phyloP scores from a whole-genome alignment of 176 grass and related monocot genomes.

The Juncus inflexus region DNA sequence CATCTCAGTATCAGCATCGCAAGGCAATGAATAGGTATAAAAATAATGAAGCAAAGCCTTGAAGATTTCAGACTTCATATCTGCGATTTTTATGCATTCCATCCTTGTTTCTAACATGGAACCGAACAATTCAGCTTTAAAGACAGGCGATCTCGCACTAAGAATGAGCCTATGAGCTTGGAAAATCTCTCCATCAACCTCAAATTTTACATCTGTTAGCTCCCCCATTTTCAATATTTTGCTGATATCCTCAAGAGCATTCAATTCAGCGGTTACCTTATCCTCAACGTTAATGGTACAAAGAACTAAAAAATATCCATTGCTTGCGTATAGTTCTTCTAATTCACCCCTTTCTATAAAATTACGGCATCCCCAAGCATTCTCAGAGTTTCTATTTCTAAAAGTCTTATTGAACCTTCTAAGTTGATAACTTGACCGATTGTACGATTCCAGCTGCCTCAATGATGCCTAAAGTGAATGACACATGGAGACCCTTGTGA shows the following conservation, averaged over 20 bases:
- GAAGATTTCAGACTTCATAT: too few species aligned
- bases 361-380: background rate
- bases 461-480: background rate
- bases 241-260: background rate
- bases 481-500: background rate
- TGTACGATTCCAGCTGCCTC: background rate
- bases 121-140: too few species aligned
- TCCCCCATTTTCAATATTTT: background rate
- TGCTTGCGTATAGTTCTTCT: background rate
- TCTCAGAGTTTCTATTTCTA: background rate
- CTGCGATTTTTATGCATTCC: too few species aligned
- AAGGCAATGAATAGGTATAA: too few species aligned
- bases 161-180: too few species aligned
- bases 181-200: background rate
- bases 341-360: background rate
- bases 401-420: background rate
- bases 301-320: background rate
- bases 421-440: too few species aligned
- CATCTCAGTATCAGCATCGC: too few species aligned
- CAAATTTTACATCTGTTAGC: background rate
- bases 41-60: too few species aligned
- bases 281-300: too few species aligned
- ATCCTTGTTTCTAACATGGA: too few species aligned
- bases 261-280: background rate
- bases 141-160: too few species aligned